phyloP scores from a whole-genome alignment of 768 basidiomycete species.

The Tremella mesenterica region DNA sequence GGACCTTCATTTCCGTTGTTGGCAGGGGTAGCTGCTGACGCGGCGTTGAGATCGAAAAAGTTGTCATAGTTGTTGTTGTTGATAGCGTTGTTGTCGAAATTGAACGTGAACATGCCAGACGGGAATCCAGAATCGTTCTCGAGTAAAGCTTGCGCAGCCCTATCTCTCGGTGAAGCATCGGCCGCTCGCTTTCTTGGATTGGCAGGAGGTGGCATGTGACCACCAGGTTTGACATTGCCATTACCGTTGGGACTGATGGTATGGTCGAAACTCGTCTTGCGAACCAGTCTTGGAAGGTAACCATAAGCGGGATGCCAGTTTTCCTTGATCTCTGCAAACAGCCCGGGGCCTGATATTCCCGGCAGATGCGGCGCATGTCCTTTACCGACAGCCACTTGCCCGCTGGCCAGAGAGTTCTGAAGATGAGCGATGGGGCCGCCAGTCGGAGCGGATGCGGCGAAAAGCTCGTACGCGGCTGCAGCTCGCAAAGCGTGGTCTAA shows the following conservation, averaged over 20 bases:
- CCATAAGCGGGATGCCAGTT: constrained; percentile 44
- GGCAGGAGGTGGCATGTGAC: constrained; percentile 9
- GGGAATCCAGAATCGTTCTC: constrained; percentile 40
- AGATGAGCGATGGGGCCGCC: constrained; percentile 8
- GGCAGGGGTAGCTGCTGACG: constrained; percentile 29
- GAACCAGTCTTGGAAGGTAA: constrained; percentile 68
- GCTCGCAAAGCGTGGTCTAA: constrained; percentile 31
- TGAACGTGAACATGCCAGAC: constrained; percentile 42
- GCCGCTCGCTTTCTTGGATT: constrained; percentile 44
- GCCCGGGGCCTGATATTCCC: constrained; percentile 40
- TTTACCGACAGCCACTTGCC: constrained; percentile 2
- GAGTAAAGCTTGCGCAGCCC: constrained; percentile 10
- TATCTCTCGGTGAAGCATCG: constrained; percentile 35
- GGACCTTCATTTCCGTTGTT: too few species aligned
- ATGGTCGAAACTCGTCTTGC: constrained; percentile 93
- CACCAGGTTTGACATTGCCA: too few species aligned
- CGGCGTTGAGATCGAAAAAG: constrained; percentile 43
- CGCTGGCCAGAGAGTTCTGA: constrained; percentile 11
- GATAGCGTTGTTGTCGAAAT: constrained; percentile 15
- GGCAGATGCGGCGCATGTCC: constrained; percentile 24
- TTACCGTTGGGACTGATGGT: constrained; percentile 43
- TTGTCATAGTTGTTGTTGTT: constrained; percentile 33
- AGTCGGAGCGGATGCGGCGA: constrained; percentile 24
- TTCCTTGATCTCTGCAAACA: constrained; percentile 37
- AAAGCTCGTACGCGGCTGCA: constrained; percentile 29